phyloP scores from a whole-genome alignment of 305 asterid genomes.

The Lippia alba region DNA sequence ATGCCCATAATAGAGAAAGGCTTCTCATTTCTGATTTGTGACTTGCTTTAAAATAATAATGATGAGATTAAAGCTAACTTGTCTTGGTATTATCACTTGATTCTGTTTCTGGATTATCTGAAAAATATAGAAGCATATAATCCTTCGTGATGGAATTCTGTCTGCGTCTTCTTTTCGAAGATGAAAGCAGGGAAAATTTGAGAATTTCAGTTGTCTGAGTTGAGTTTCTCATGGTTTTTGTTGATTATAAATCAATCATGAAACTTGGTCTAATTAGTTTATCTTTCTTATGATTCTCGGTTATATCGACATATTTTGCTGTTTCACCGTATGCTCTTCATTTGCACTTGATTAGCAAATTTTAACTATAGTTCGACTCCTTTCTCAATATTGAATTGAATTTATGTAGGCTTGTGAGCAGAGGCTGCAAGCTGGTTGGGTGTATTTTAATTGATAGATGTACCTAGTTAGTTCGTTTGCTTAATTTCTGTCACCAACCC shows the following conservation, averaged over 20 bases:
- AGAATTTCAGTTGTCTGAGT: no score
- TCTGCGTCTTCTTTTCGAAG: background rate
- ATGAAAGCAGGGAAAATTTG: background rate
- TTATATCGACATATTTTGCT: slow-evolving; percentile 1
- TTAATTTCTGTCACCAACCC: no score
- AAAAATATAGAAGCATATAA: background rate
- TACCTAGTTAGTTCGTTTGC: no score
- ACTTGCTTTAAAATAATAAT: background rate
- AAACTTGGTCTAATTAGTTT: slow-evolving; percentile 10
- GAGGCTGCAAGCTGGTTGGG: slow-evolving; percentile 92
- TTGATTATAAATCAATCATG: background rate
- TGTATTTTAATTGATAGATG: no score
- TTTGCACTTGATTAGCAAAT: slow-evolving; percentile 10
- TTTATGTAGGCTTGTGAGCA: slow-evolving; percentile 52
- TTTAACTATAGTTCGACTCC: slow-evolving; percentile 28
- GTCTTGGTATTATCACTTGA: background rate
- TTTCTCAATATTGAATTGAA: slow-evolving; percentile 24
- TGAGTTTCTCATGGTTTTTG: no score
- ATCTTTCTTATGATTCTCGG: background rate
- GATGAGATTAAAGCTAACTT: background rate
- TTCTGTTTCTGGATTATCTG: background rate
- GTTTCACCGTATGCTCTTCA: background rate
- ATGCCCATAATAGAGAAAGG: background rate
- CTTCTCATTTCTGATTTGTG: background rate
- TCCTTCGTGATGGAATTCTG: background rate